These are phyloP conservation scores for Hypoxylon rickii DNA, from an alignment of 495 filamentous ascomycete genomes.

Conservation along the genomic window DNA sequence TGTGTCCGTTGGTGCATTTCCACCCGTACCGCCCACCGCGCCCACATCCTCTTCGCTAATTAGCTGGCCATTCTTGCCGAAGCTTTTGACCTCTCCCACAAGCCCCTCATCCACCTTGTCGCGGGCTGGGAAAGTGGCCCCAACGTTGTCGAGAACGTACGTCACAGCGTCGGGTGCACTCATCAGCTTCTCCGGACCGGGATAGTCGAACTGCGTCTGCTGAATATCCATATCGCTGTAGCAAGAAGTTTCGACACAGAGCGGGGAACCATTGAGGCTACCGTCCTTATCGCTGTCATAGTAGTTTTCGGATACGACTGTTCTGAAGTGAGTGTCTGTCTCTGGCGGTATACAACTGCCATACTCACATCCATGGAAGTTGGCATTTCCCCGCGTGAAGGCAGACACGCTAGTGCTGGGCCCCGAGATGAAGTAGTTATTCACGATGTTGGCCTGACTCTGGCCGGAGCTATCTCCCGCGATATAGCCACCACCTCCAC, in stretches of 20 bases:
- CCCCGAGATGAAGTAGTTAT: conserved; percentile 51
- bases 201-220: conserved; percentile 22
- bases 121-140: conserved; percentile 26
- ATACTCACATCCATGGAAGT: conserved; percentile 41
- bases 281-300: conserved; percentile 44
- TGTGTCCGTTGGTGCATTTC: conserved; percentile 22
- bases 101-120: conserved; percentile 29
- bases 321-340: not conserved
- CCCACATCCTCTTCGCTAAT: conserved; percentile 37
- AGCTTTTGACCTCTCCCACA: conserved; percentile 33
- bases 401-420: conserved; percentile 44
- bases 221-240: conserved; percentile 35
- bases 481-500: conserved; percentile 43
- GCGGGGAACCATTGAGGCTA: conserved; percentile 40
- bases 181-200: conserved; percentile 18
- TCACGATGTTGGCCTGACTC: conserved; percentile 46
- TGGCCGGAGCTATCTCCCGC: conserved; percentile 41
- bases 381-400: conserved; percentile 40
- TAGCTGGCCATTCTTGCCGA: conserved; percentile 35
- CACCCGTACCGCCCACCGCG: conserved; percentile 6
- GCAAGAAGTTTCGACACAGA: conserved; percentile 36
- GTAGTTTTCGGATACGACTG: conserved; percentile 44
- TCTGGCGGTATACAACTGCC: not conserved
- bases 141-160: conserved; percentile 26
- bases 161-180: conserved; percentile 25